Evolutionary conservation across 2,329 filamentous ascomycete species (phyloP), one percentile per base, ranked within the genome.

Genomic region (Diplocarpon rosae): DNA sequence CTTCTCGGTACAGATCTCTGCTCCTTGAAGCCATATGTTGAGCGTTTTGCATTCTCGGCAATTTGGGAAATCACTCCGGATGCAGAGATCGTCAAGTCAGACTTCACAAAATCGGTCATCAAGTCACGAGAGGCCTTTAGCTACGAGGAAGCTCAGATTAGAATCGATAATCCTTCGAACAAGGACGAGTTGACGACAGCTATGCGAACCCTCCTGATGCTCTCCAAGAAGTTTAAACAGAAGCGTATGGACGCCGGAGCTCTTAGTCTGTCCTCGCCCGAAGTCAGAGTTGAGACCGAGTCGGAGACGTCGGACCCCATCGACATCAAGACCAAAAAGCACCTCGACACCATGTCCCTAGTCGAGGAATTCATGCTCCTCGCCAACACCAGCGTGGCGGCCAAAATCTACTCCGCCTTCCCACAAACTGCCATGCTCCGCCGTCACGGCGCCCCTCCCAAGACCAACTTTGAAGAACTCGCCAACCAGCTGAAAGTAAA

Each of bases 281-380:
- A 98, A 70, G 89, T 98, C 59, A 88, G 89, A 63, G 86, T 98
- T 27, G 86, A 95, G 64, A 85, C 85, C 59, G 90, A 95, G 62
- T 94, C 85, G 8, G 92, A 98, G 66, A 93, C 90, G 0, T 94
- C 89, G 1, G 92, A 96, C 60, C 90, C 92, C 0, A 83, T 95
- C 43, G 92, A 96, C 58, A 86, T 98, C 55, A 88, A 96, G 70
- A 94, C 89, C 5, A 98, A 98, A 67, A 76, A 89, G 57, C 78
- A 89, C 41, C 79, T 98, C 31, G 89, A 92, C 59, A 98, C 92
- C 42, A 98, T 96, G 69, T 95, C 90, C 16, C 76, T 98, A 5
- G 93, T 98, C 24, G 92, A 98, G 62, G 92, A 98, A 63, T 96
- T 98, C 72, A 98, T 98, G 92, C 72, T 98, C 60, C 84, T 96